Percentiles rank a stretch among this genome's conserved stretches.
Conservation (phyloP, 805 yeast species). For the Pichia heedii region DNA sequence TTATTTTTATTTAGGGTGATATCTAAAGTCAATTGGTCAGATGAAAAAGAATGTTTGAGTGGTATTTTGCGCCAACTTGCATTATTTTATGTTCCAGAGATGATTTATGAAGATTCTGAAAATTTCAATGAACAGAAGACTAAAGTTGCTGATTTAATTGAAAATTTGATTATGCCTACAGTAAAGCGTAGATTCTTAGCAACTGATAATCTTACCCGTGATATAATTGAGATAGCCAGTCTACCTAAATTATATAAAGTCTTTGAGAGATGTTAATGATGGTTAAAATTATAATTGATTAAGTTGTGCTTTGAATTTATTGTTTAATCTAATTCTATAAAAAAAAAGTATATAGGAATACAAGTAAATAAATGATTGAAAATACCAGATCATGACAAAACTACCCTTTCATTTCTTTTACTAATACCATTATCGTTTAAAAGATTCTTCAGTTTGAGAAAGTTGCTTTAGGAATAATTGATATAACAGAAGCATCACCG, state of each 20-base stretch:
- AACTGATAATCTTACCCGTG: conserved; percentile 39
- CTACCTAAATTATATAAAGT: conserved; percentile 85
- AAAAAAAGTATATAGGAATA: no score
- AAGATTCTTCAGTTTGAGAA: conserved; percentile 1
- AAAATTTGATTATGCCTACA: conserved; percentile 55
- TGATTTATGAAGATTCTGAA: conserved; percentile 17
- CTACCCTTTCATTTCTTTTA: no score
- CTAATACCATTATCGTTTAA: no score
- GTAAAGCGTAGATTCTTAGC: conserved; percentile 59
- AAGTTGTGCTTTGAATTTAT: no score
- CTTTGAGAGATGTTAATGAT: conserved; percentile 76
- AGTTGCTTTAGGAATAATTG: conserved; percentile 62
- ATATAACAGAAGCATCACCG: conserved; percentile 84
- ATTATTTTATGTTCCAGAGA: conserved; percentile 41
- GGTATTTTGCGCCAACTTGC: conserved; percentile 65
- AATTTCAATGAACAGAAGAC: conserved; percentile 20
- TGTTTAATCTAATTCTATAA: no score
- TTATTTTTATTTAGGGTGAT: conserved; percentile 57
- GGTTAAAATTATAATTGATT: not conserved
- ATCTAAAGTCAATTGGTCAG: conserved; percentile 48
- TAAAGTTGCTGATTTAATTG: conserved; percentile 34
- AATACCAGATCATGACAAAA: no score
- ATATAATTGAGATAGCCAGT: conserved; percentile 78
- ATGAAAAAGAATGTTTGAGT: conserved; percentile 60
- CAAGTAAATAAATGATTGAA: no score